Evolutionary conservation across 441 rosid species (phyloP).

Genomic region (Adansonia madagascariensis): DNA sequence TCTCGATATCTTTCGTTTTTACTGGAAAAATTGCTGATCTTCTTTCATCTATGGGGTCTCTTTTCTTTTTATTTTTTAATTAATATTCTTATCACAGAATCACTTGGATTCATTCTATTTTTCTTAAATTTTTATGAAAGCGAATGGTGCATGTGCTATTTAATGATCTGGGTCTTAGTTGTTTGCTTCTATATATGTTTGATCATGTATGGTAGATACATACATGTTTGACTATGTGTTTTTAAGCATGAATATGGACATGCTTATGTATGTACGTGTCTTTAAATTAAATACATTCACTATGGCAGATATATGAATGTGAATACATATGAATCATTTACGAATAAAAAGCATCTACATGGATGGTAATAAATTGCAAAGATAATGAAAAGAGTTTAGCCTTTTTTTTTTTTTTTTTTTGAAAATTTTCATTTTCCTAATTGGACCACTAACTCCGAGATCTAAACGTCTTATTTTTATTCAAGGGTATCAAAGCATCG

Average conservation of each 20-base stretch:
- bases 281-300: not conserved
- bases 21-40: not conserved
- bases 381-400: not conserved
- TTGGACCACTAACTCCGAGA: no score
- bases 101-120: not conserved
- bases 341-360: not conserved
- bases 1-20: not conserved
- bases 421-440: no score
- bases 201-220: no score
- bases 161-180: not conserved
- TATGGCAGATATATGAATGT: not conserved
- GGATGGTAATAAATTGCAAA: not conserved
- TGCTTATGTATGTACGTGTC: no score
- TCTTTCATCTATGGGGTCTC: not conserved
- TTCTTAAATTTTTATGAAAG: not conserved
- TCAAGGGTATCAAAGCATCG: no score
- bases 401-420: no score
- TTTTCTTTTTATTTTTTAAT: not conserved
- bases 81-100: not conserved
- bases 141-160: not conserved
- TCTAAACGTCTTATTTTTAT: no score
- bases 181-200: not conserved
- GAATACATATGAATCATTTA: not conserved
- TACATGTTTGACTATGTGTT: not conserved
- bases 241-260: not conserved